Conservation (phyloP, 129 eudicot species). For the Deinandra increscens region DNA sequence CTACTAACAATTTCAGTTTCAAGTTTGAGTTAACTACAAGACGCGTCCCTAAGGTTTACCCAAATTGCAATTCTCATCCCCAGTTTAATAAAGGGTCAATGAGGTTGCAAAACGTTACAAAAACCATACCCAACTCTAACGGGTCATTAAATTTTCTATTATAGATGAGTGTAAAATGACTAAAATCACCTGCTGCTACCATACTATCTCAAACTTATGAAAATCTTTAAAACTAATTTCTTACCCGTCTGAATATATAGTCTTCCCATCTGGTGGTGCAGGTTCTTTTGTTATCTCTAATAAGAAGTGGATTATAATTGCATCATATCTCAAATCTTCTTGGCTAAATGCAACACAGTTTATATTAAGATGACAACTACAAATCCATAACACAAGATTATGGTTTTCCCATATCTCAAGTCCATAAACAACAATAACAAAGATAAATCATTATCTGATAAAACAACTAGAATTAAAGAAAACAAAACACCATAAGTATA, state of each 20-base stretch:
- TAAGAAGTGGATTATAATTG: not conserved
- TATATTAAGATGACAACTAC: not conserved
- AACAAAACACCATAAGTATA: conserved; percentile 2
- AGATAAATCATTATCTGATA: not conserved
- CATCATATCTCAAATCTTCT: not conserved
- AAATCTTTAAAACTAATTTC: too few relatives aligned
- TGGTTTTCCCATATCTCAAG: conserved; percentile 8
- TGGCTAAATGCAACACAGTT: not conserved
- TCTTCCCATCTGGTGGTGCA: not conserved
- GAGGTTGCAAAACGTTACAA: too few relatives aligned
- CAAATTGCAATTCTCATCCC: too few relatives aligned
- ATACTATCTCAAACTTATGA: too few relatives aligned
- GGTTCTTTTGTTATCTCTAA: not conserved
- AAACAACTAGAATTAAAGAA: conserved; percentile 3
- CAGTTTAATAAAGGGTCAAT: too few relatives aligned
- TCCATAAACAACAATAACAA: conserved; percentile 11
- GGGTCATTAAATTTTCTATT: too few relatives aligned
- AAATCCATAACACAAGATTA: not conserved
- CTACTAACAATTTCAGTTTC: too few relatives aligned
- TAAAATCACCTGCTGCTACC: too few relatives aligned
- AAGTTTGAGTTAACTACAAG: too few relatives aligned
- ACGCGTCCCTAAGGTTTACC: too few relatives aligned
- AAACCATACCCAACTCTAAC: too few relatives aligned
- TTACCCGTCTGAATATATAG: not conserved
- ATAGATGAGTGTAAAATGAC: too few relatives aligned